phyloP scores from a whole-genome alignment of 2,329 filamentous ascomycete genomes.

The Penicillium glabrum region DNA sequence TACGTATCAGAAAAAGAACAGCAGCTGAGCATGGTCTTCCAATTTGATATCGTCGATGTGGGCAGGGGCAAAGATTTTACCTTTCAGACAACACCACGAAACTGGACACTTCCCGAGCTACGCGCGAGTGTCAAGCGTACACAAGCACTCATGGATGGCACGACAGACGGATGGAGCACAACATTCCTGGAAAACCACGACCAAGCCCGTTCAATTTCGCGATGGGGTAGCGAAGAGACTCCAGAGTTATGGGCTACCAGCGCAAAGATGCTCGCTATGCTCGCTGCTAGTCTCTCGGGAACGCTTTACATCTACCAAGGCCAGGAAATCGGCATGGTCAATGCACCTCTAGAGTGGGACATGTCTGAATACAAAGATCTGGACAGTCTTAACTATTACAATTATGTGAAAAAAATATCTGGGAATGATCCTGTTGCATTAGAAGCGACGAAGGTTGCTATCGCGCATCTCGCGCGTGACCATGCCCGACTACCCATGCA shows the following conservation, averaged over 20 bases:
- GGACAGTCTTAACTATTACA: constrained; percentile 53
- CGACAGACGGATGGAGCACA: constrained; percentile 53
- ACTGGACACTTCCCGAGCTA: constrained; percentile 50
- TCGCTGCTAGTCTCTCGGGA: constrained; percentile 50
- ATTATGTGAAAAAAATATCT: constrained; percentile 29
- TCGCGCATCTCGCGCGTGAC: constrained; percentile 59
- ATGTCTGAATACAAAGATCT: constrained; percentile 45
- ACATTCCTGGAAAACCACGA: constrained; percentile 67
- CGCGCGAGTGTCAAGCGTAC: constrained; percentile 52
- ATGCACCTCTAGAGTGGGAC: constrained; percentile 51
- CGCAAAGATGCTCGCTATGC: constrained; percentile 57
- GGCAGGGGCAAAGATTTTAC: constrained; percentile 48
- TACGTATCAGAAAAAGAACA: constrained; percentile 61
- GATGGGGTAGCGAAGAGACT: constrained; percentile 53
- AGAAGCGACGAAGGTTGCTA: constrained; percentile 48
- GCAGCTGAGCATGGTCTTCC: constrained; percentile 70
- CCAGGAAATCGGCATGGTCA: constrained; percentile 62
- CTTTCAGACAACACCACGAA: constrained; percentile 48
- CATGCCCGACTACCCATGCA: constrained; percentile 69
- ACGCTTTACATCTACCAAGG: constrained; percentile 63
- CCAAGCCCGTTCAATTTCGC: constrained; percentile 56
- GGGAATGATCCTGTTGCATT: constrained; percentile 43
- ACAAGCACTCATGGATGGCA: constrained; percentile 53
- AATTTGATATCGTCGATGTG: constrained; percentile 52
- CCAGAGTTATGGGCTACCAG: constrained; percentile 45